Conservation (phyloP, 371 early-diverging fungal genomes). For the Rhizomucor miehei region DNA sequence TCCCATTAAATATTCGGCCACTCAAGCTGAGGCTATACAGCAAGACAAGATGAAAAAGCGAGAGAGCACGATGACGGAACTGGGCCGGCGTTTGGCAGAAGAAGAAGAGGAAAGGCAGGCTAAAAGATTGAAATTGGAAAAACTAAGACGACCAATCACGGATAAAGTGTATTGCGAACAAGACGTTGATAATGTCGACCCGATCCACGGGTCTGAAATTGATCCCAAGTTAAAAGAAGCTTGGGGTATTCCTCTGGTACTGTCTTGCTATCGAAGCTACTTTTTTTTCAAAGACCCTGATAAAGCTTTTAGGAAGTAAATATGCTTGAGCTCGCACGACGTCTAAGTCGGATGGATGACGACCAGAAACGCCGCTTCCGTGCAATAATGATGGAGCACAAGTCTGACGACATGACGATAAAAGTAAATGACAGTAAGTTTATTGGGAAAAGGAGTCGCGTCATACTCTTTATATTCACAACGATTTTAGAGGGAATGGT, state of each 20-base stretch:
- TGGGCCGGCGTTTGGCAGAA: slow-evolving; percentile 2
- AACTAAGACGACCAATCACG: slow-evolving; percentile 5
- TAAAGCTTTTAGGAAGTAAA: slow-evolving; percentile 25
- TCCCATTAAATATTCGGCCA: background rate
- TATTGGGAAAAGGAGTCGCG: background rate
- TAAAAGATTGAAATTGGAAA: slow-evolving; percentile 4
- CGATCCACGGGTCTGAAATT: slow-evolving; percentile 28
- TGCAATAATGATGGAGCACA: slow-evolving; percentile 21
- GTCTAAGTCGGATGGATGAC: slow-evolving; percentile 18
- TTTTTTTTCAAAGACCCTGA: background rate
- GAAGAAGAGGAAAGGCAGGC: background rate
- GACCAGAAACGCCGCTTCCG: slow-evolving; percentile 30
- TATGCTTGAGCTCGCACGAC: slow-evolving; percentile 38
- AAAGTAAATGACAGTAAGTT: slow-evolving; percentile 29
- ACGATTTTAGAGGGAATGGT: slow-evolving; percentile 32
- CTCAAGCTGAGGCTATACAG: background rate
- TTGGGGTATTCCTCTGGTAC: slow-evolving; percentile 46
- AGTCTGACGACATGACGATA: slow-evolving; percentile 20
- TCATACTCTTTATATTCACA: background rate
- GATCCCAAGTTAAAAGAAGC: slow-evolving; percentile 23
- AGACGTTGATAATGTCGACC: slow-evolving; percentile 29
- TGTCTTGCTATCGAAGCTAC: background rate
- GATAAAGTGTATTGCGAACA: slow-evolving; percentile 29
- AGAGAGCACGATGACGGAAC: slow-evolving; percentile 1
- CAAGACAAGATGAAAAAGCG: slow-evolving; percentile 4